Conservation (phyloP, 257 asterid genomes). For the Nicotiana sylvestris region DNA sequence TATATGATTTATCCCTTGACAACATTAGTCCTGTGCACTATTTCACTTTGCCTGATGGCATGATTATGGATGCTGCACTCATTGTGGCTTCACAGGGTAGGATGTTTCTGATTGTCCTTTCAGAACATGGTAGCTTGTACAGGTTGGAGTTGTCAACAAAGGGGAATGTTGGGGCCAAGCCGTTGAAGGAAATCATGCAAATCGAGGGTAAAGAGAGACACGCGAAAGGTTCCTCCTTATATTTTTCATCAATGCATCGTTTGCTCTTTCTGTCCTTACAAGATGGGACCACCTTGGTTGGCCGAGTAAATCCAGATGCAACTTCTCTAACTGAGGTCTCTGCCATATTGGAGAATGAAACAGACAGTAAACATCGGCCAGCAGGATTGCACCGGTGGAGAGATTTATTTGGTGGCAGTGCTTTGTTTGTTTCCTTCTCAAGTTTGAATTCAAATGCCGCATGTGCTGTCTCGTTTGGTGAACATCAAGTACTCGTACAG, state of each 20-base stretch:
- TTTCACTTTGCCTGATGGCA: slow-evolving; percentile 71
- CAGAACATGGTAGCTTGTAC: slow-evolving; percentile 80
- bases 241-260: slow-evolving; percentile 71
- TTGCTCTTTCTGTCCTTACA: slow-evolving; percentile 85
- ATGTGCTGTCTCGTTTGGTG: slow-evolving; percentile 77
- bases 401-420: slow-evolving; percentile 72
- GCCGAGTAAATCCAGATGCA: slow-evolving; percentile 77
- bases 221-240: slow-evolving; percentile 73
- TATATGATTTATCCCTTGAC: slow-evolving; percentile 94
- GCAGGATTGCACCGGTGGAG: slow-evolving; percentile 97
- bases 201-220: slow-evolving; percentile 55
- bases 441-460: slow-evolving; percentile 72
- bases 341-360: slow-evolving; percentile 68
- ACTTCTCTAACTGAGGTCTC: slow-evolving; percentile 69
- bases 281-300: slow-evolving; percentile 83
- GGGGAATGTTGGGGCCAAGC: slow-evolving; percentile 81
- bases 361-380: slow-evolving; percentile 67
- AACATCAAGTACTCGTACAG: slow-evolving; percentile 70
- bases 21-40: slow-evolving; percentile 93
- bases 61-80: slow-evolving; percentile 77
- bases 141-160: slow-evolving; percentile 77
- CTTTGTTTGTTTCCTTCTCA: slow-evolving; percentile 80
- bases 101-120: slow-evolving; percentile 67
- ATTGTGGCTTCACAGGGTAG: slow-evolving; percentile 75
- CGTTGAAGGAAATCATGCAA: slow-evolving; percentile 71